phyloP scores from a whole-genome alignment of 2,329 filamentous ascomycete species.

The Calonectria henricotiae region DNA sequence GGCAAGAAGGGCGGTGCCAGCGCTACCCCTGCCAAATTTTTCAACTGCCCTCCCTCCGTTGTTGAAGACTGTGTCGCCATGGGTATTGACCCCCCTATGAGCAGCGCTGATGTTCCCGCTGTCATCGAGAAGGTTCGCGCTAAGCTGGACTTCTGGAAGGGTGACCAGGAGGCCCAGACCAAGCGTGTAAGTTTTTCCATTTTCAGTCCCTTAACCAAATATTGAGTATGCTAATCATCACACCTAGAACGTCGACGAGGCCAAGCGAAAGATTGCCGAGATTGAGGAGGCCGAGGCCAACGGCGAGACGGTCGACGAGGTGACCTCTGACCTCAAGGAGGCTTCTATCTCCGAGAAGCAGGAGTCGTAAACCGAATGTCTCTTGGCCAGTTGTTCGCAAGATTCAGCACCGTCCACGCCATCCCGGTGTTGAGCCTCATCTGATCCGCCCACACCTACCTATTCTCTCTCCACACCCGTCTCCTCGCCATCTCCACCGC shows the following conservation, averaged over 20 bases:
- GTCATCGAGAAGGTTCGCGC: constrained; percentile 91
- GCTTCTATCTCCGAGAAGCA: constrained; percentile 69
- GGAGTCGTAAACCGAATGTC: constrained; percentile 59
- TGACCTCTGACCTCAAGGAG: constrained; percentile 69
- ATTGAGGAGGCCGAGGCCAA: constrained; percentile 77
- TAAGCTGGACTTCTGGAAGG: constrained; percentile 93
- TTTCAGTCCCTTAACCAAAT: constrained; percentile 41
- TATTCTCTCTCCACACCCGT: constrained; percentile 25
- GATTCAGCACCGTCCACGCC: constrained; percentile 24
- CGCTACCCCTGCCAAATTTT: constrained; percentile 70
- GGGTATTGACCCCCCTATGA: constrained; percentile 90
- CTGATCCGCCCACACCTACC: constrained; percentile 25
- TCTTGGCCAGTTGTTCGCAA: not conserved
- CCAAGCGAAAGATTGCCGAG: constrained; percentile 93
- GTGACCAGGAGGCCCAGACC: constrained; percentile 90
- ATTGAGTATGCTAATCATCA: constrained; percentile 52
- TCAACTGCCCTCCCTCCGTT: constrained; percentile 91
- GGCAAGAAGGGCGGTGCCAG: constrained; percentile 77
- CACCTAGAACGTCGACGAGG: constrained; percentile 92
- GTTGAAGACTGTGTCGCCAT: constrained; percentile 92
- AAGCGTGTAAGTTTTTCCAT: constrained; percentile 80
- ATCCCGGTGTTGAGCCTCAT: constrained; percentile 29
- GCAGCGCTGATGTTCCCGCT: constrained; percentile 83
- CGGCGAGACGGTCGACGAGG: constrained; percentile 71
- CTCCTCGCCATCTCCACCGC: constrained; percentile 34